Conservation (phyloP, 2,329 filamentous ascomycete genomes). For the Ceratocystis diversiconidia region DNA sequence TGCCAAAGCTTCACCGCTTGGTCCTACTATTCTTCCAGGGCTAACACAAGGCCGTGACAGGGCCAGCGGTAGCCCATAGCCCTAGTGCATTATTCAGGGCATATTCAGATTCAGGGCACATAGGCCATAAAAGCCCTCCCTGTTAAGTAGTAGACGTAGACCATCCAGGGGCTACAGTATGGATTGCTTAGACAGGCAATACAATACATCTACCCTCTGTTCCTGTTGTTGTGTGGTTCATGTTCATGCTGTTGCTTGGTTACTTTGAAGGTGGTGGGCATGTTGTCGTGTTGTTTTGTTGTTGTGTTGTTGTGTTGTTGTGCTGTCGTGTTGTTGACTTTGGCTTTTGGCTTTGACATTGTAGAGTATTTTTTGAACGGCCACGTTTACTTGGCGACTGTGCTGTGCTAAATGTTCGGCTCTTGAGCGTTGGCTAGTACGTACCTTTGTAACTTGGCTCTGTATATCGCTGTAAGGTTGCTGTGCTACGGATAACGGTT, state of each 20-base stretch:
- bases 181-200: too few species aligned
- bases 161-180: background rate
- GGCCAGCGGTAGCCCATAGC: background rate
- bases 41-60: background rate
- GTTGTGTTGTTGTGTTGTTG: background rate
- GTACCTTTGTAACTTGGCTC: background rate
- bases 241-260: constrained; percentile 5
- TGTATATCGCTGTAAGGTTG: background rate
- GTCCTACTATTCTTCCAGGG: background rate
- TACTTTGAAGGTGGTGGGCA: background rate
- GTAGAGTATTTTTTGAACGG: background rate
- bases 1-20: constrained; percentile 5
- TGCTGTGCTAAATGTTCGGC: too few species aligned
- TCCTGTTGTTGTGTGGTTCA: background rate
- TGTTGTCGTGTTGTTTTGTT: background rate
- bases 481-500: background rate
- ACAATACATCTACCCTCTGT: background rate
- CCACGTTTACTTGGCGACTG: constrained; percentile 15
- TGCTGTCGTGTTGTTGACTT: constrained; percentile 2
- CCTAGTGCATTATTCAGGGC: background rate
- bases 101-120: background rate
- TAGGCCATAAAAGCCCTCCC: background rate
- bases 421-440: background rate
- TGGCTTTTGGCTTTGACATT: constrained; percentile 1
- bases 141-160: background rate